Evolutionary conservation across 768 basidiomycete genomes (phyloP).

Genomic region (Lactarius pseudohatsudake): DNA sequence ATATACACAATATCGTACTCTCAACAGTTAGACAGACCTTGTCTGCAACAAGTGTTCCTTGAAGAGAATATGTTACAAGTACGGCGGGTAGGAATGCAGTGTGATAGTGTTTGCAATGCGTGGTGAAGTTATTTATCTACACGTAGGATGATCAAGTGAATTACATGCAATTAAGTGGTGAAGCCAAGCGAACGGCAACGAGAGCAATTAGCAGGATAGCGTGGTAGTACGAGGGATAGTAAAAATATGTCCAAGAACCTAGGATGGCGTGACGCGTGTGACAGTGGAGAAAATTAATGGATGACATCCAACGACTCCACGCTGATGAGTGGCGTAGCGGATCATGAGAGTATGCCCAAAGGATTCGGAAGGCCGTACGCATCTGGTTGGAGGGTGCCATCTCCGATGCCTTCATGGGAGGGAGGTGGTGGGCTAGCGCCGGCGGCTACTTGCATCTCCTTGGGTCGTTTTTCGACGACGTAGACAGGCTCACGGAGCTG

Average conservation of each 20-base stretch:
- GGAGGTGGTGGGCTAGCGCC: constrained; percentile 13
- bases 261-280: neutral
- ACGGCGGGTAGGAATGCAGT: constrained; percentile 11
- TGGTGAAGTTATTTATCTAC: constrained; percentile 19
- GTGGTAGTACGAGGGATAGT: constrained; percentile 17
- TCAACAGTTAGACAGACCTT: constrained; percentile 7
- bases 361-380: neutral
- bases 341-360: neutral
- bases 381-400: constrained; percentile 8
- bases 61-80: constrained; percentile 21
- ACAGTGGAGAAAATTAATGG: neutral
- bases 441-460: constrained; percentile 1
- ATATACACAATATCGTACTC: constrained; percentile 17
- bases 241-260: constrained; percentile 3
- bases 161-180: constrained; percentile 16
- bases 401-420: neutral
- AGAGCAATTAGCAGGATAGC: constrained; percentile 14
- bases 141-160: constrained; percentile 10
- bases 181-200: neutral
- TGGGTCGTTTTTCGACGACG: constrained; percentile 20
- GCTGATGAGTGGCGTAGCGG: neutral
- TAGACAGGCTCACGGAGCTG: constrained; percentile 29
- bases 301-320: neutral
- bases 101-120: constrained; percentile 17
- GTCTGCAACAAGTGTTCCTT: constrained; percentile 1